These are phyloP conservation scores for Barnettozyma wickerhamii DNA, from an alignment of 805 yeast genomes.

Conservation along the genomic window DNA sequence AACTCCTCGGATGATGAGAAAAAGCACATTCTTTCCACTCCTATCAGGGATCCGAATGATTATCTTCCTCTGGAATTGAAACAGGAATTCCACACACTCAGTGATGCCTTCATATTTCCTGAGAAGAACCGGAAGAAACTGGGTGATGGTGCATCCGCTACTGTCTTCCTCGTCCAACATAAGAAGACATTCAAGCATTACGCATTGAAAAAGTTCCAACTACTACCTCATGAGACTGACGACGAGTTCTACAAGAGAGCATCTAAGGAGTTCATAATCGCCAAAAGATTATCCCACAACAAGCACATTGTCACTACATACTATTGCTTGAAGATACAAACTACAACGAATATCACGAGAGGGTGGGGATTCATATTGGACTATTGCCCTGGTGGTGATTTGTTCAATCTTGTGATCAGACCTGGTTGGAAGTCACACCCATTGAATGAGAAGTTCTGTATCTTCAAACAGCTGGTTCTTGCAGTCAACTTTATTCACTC, in stretches of 20 bases:
- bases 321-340: slow-evolving; percentile 53
- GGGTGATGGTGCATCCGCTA: slow-evolving; percentile 73
- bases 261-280: slow-evolving; percentile 57
- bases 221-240: slow-evolving; percentile 58
- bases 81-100: slow-evolving; percentile 43
- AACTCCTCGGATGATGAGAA: slow-evolving; percentile 32
- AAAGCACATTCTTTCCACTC: slow-evolving; percentile 50
- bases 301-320: slow-evolving; percentile 57
- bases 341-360: slow-evolving; percentile 47
- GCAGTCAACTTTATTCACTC: slow-evolving; percentile 63
- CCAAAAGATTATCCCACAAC: slow-evolving; percentile 48
- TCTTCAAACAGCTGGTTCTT: slow-evolving; percentile 62
- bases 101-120: slow-evolving; percentile 50
- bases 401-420: slow-evolving; percentile 49
- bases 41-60: slow-evolving; percentile 65
- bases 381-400: slow-evolving; percentile 56
- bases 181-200: slow-evolving; percentile 38
- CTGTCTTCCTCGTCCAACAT: slow-evolving; percentile 48
- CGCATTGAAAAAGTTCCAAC: slow-evolving; percentile 63
- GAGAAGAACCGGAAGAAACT: slow-evolving; percentile 38
- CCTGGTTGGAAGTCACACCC: slow-evolving; percentile 57
- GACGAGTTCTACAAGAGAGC: slow-evolving; percentile 63
- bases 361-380: slow-evolving; percentile 80
- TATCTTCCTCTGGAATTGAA: slow-evolving; percentile 50
- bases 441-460: slow-evolving; percentile 52